Conservation (phyloP, 441 rosid genomes). For the Adansonia grandidieri region DNA sequence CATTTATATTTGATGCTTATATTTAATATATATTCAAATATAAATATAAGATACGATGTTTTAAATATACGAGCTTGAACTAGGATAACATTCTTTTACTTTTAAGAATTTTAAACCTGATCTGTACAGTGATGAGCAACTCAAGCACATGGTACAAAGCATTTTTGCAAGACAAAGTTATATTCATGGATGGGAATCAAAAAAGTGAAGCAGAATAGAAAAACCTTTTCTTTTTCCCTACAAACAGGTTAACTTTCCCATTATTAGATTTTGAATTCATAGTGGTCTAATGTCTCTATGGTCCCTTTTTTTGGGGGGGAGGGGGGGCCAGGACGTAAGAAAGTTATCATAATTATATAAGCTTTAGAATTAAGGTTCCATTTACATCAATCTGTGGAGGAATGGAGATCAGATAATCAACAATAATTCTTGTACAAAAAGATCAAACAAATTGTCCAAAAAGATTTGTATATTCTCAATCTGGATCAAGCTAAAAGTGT, state of each 20-base stretch:
- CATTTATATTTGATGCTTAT: too few relatives aligned
- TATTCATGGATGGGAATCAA: background rate
- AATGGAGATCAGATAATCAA: background rate
- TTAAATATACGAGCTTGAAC: too few relatives aligned
- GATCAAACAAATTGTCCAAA: background rate
- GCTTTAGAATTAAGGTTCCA: background rate
- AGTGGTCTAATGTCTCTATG: background rate
- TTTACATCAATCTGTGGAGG: background rate
- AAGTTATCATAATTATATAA: constrained; percentile 4
- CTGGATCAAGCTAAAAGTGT: too few relatives aligned
- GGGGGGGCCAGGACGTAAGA: background rate
- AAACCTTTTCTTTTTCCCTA: background rate
- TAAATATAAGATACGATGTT: too few relatives aligned
- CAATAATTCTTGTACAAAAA: background rate
- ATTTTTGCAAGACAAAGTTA: background rate
- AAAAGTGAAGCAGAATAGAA: background rate
- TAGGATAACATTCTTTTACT: background rate
- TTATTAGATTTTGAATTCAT: background rate
- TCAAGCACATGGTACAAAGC: constrained; percentile 1
- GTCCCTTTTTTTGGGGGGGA: background rate
- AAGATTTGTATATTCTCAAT: background rate
- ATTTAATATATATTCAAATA: too few relatives aligned
- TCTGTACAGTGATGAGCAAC: background rate
- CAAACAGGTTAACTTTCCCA: background rate
- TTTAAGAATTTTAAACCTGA: background rate